Conservation (phyloP, 192 early-diverging fungal species). For the Haplosporangium gracile region DNA sequence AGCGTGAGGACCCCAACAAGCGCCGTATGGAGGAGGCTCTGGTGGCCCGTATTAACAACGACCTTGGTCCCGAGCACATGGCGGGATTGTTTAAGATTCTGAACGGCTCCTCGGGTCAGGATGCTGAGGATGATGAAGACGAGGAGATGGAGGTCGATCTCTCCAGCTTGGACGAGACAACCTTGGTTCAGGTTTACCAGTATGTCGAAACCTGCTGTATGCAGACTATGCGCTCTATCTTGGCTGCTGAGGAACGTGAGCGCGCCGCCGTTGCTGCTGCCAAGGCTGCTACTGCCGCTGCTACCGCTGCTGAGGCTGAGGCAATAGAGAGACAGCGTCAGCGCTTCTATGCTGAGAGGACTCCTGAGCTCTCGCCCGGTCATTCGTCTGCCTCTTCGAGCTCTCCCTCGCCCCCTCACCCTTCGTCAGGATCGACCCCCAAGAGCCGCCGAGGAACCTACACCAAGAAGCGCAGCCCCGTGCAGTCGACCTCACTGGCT, state of each 20-base stretch:
- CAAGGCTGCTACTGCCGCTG: neutral
- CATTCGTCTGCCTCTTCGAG: constrained; percentile 29
- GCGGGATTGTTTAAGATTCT: constrained; percentile 42
- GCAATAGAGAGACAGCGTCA: constrained; percentile 8
- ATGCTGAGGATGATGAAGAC: constrained; percentile 31
- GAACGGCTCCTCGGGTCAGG: constrained; percentile 18
- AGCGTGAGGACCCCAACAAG: constrained; percentile 45
- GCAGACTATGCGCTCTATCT: constrained; percentile 45
- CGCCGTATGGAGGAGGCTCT: constrained; percentile 48
- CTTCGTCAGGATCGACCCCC: constrained; percentile 23
- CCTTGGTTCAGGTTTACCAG: constrained; percentile 47
- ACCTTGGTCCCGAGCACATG: constrained; percentile 52
- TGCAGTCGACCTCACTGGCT: neutral
- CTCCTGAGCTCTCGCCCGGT: constrained; percentile 29
- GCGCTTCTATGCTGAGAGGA: constrained; percentile 18
- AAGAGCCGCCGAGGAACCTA: constrained; percentile 7
- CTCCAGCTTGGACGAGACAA: constrained; percentile 43
- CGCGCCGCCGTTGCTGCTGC: constrained; percentile 19
- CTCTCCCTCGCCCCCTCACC: constrained; percentile 35
- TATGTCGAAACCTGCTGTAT: constrained; percentile 55
- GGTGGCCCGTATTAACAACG: constrained; percentile 47
- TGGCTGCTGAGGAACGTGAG: constrained; percentile 51
- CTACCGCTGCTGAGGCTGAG: neutral
- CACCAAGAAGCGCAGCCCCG: constrained; percentile 12
- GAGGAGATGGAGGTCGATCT: constrained; percentile 54